Conservation (phyloP, 2,329 filamentous ascomycete genomes). For the Xylariaceae sp. region DNA sequence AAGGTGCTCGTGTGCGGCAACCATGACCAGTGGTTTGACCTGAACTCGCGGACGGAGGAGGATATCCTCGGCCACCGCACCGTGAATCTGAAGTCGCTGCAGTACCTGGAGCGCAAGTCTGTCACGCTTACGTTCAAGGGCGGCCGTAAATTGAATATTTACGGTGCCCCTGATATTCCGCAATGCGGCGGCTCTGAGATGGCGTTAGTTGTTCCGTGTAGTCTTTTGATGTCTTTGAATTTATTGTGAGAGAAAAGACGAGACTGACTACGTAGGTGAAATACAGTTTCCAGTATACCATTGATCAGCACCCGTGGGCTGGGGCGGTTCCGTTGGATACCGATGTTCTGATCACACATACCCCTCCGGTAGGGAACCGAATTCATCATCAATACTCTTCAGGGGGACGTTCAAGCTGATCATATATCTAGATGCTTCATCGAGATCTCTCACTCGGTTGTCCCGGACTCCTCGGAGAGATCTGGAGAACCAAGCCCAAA, state of each 20-base stretch:
- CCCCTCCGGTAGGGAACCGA: conserved; percentile 55
- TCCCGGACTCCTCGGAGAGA: conserved; percentile 62
- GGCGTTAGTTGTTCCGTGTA: conserved; percentile 39
- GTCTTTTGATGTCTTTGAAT: neutral
- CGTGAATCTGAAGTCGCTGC: conserved; percentile 62
- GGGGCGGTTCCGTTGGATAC: conserved; percentile 64
- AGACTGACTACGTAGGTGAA: conserved; percentile 2
- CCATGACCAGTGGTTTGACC: conserved; percentile 82
- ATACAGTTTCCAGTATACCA: conserved; percentile 64
- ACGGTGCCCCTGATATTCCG: conserved; percentile 78
- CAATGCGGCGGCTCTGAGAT: conserved; percentile 65
- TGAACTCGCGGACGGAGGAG: conserved; percentile 50
- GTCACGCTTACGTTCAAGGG: conserved; percentile 58
- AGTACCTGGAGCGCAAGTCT: conserved; percentile 69
- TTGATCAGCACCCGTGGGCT: conserved; percentile 63
- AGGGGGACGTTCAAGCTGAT: neutral
- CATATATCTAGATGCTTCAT: conserved; percentile 53
- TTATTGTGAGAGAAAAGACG: neutral
- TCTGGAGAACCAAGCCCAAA: conserved; percentile 67
- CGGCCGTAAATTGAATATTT: conserved; percentile 61
- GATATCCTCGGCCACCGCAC: conserved; percentile 48
- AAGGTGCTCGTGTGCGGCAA: conserved; percentile 85
- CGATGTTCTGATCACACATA: conserved; percentile 77
- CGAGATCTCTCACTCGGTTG: conserved; percentile 66
- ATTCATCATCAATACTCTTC: neutral